phyloP scores from a whole-genome alignment of 2,329 filamentous ascomycete species.

The Chaetothyriales sp. region DNA sequence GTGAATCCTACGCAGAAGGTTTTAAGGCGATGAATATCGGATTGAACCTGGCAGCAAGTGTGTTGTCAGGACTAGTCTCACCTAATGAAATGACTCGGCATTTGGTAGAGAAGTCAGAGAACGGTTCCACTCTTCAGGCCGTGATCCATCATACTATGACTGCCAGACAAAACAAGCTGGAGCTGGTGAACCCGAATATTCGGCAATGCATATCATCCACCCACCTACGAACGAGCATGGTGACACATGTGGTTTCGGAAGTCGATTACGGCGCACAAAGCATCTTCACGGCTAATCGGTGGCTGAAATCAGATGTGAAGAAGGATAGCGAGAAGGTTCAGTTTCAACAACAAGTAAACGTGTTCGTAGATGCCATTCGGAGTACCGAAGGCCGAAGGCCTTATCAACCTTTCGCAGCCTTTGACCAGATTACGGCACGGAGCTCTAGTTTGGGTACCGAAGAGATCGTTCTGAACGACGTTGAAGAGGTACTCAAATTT shows the following conservation, averaged over 20 bases:
- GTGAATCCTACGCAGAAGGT: conserved; percentile 8
- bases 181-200: conserved; percentile 3
- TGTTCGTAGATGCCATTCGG: too few relatives aligned
- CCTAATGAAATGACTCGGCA: conserved; percentile 6
- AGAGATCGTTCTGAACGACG: conserved; percentile 7
- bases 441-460: conserved; percentile 1
- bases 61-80: conserved; percentile 11
- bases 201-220: conserved; percentile 1
- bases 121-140: conserved; percentile 4
- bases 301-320: background rate
- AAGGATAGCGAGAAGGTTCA: background rate
- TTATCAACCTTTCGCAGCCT: too few relatives aligned
- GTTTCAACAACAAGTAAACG: too few relatives aligned
- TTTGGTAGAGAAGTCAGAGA: conserved; percentile 6
- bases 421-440: too few relatives aligned
- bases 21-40: conserved; percentile 10
- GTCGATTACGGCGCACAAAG: conserved; percentile 12
- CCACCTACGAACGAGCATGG: conserved; percentile 3
- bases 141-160: conserved; percentile 8
- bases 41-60: conserved; percentile 11
- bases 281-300: conserved; percentile 8
- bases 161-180: conserved; percentile 9
- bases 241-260: conserved; percentile 13
- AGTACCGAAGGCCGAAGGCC: too few relatives aligned
- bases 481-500: conserved; percentile 13